phyloP scores from a whole-genome alignment of 768 basidiomycete species.

The Termitomyces eurrhizus region DNA sequence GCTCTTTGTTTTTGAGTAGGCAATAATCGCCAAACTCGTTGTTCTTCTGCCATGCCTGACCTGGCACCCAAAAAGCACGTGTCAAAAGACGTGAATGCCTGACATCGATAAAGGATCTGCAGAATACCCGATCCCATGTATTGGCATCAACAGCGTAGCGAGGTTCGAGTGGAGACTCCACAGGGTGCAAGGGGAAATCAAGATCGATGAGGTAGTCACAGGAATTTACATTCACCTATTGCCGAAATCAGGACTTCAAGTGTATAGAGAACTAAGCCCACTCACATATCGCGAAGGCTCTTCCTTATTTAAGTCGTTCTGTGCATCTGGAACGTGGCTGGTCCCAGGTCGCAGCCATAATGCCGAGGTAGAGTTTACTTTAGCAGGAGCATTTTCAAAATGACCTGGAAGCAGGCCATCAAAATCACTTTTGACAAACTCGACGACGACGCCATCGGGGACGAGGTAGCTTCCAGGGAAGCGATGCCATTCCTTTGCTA shows the following conservation, averaged over 20 bases:
- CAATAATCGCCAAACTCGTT: slow-evolving; percentile 93
- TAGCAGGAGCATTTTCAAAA: slow-evolving; percentile 47
- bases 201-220: slow-evolving; percentile 93
- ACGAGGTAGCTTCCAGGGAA: slow-evolving; percentile 91
- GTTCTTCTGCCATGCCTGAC: slow-evolving; percentile 55
- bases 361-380: slow-evolving; percentile 16
- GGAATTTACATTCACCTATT: slow-evolving; percentile 59
- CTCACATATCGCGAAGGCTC: slow-evolving; percentile 73
- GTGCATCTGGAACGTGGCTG: slow-evolving; percentile 49
- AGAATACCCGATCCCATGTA: slow-evolving; percentile 81
- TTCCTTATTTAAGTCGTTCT: slow-evolving; percentile 90
- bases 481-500: slow-evolving; percentile 94
- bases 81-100: slow-evolving; percentile 68
- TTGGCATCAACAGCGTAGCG: slow-evolving; percentile 64
- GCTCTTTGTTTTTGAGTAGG: slow-evolving; percentile 62
- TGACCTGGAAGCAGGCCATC: slow-evolving; percentile 84
- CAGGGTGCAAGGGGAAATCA: slow-evolving; percentile 73
- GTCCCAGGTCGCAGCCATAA: slow-evolving; percentile 65
- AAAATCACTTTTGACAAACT: slow-evolving; percentile 91
- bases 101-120: slow-evolving; percentile 82
- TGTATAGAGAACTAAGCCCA: slow-evolving; percentile 7
- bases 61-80: slow-evolving; percentile 79
- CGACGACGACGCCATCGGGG: slow-evolving; percentile 76
- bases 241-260: slow-evolving; percentile 6
- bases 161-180: slow-evolving; percentile 60